A percentile compares a stretch with the other conserved stretches of the same genome.
Conservation (phyloP, 345 rosid species). For the Boechera divaricarpa region DNA sequence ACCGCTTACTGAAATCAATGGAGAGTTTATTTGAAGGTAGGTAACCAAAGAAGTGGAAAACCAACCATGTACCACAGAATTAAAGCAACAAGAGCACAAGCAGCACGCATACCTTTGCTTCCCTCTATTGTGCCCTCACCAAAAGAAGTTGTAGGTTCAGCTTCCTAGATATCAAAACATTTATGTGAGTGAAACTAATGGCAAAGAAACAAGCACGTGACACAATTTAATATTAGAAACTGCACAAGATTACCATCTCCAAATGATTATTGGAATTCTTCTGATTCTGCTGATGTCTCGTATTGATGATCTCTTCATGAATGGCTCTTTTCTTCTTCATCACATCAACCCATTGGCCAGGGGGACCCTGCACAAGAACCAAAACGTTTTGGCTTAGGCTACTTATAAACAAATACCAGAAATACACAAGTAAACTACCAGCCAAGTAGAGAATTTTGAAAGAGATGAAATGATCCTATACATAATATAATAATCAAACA, state of each 20-base stretch:
- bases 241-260: slow-evolving; percentile 55
- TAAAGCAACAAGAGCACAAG: slow-evolving; percentile 1
- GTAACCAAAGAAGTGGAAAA: slow-evolving; percentile 24
- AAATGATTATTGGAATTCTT: slow-evolving; percentile 56
- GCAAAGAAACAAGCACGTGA: slow-evolving; percentile 1
- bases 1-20: slow-evolving; percentile 50
- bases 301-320: slow-evolving; percentile 74
- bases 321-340: slow-evolving; percentile 91
- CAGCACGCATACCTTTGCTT: slow-evolving; percentile 53
- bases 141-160: slow-evolving; percentile 46
- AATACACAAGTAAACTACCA: neutral
- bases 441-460: neutral
- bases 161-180: slow-evolving; percentile 58
- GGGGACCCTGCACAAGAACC: slow-evolving; percentile 60
- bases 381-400: slow-evolving; percentile 27
- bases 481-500: neutral
- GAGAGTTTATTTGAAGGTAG: slow-evolving; percentile 28
- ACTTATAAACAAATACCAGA: neutral
- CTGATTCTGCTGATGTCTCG: slow-evolving; percentile 56
- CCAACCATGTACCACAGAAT: neutral
- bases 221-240: neutral
- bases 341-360: slow-evolving; percentile 85
- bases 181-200: slow-evolving; percentile 26
- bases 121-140: slow-evolving; percentile 47
- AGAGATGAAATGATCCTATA: slow-evolving; percentile 1